Conservation (phyloP, 148 eudicot genomes). For the Heliamphora exappendiculata region DNA sequence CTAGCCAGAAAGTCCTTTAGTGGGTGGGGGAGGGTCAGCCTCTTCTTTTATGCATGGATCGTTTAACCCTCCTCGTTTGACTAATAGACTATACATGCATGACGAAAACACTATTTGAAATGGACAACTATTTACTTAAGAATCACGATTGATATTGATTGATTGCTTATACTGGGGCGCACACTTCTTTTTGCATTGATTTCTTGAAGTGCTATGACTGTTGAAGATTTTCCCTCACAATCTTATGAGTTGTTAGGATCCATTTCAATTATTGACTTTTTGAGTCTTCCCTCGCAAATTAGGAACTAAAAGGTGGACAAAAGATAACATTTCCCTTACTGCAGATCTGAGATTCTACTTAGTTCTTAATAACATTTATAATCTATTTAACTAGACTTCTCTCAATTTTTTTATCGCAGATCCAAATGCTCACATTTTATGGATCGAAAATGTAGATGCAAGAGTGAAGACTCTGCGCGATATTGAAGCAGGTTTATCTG, state of each 20-base stretch:
- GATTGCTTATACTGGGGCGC: too few relatives aligned
- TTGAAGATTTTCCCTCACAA: too few relatives aligned
- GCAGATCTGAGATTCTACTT: too few relatives aligned
- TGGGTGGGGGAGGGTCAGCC: background rate
- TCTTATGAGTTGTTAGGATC: too few relatives aligned
- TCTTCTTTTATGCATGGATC: background rate
- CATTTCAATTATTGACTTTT: too few relatives aligned
- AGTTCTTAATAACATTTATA: background rate
- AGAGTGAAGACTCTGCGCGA: slow-evolving; percentile 72
- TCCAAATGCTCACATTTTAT: slow-evolving; percentile 84
- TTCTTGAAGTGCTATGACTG: too few relatives aligned
- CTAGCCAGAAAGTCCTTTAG: background rate
- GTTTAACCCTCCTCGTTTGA: background rate
- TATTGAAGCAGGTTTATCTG: slow-evolving; percentile 67
- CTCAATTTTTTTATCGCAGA: slow-evolving; percentile 35
- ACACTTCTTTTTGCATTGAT: too few relatives aligned
- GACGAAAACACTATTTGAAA: background rate
- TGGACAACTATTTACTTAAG: background rate
- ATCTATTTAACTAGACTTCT: background rate
- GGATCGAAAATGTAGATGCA: slow-evolving; percentile 75
- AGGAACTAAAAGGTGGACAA: too few relatives aligned
- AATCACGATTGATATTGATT: background rate
- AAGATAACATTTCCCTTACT: background rate
- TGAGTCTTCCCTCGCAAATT: too few relatives aligned
- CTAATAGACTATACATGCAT: background rate